Percentiles rank a stretch among this genome's conserved stretches.
Evolutionary conservation across 169 alveolate genomes (phyloP).

Genomic region (Hammondia hammondi): DNA sequence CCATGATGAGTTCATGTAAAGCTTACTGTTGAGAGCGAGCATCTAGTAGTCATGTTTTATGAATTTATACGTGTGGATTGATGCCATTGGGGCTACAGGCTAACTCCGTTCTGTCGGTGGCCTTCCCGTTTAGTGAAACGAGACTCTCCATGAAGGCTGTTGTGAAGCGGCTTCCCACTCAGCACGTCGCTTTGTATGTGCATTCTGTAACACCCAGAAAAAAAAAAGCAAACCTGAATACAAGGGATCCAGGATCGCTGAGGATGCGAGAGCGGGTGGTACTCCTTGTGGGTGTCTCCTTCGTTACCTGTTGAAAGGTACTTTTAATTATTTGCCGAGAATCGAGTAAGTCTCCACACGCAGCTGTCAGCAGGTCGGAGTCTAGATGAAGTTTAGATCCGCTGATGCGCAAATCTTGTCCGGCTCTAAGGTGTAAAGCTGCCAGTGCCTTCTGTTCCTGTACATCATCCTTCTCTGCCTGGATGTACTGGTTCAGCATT

Average conservation of each 20-base stretch:
- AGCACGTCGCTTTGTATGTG: no score
- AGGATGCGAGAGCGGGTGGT: neutral
- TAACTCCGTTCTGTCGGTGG: no score
- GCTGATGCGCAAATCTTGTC: neutral
- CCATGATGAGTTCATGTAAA: no score
- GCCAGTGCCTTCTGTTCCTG: conserved; percentile 2
- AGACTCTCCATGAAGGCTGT: no score
- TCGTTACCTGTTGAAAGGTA: neutral
- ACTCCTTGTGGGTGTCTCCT: neutral
- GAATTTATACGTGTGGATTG: no score
- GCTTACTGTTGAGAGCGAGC: no score
- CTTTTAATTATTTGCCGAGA: neutral
- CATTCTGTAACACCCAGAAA: no score
- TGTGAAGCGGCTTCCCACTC: no score
- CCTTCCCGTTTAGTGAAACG: no score
- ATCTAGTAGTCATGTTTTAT: no score
- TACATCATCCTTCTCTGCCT: neutral
- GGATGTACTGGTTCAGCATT: conserved; percentile 30
- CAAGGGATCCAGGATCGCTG: neutral
- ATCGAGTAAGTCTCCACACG: neutral
- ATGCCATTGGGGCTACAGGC: no score
- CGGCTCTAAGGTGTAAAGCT: neutral
- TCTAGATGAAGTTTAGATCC: neutral
- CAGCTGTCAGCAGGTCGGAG: neutral
- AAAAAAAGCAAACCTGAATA: neutral